These are phyloP conservation scores for Botrytis pseudocinerea DNA, from an alignment of 2,329 filamentous ascomycete genomes.

Conservation along the genomic window DNA sequence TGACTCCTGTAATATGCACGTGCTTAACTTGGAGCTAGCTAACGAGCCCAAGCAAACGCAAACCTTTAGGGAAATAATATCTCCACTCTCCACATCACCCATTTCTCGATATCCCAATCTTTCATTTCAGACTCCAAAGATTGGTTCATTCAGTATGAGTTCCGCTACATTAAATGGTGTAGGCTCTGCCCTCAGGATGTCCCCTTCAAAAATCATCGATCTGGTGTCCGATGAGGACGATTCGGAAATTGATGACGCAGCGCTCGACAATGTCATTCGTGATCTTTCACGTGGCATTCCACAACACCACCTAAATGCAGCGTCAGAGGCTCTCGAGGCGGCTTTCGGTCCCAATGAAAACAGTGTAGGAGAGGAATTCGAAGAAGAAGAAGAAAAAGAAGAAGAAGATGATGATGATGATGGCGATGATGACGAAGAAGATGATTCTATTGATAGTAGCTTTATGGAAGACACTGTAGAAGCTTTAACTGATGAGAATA, in stretches of 20 bases:
- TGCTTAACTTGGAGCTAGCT: not conserved
- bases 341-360: conserved; percentile 2
- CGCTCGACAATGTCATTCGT: not conserved
- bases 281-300: conserved; percentile 19
- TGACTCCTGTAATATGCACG: not conserved
- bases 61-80: not conserved
- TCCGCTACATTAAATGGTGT: conserved; percentile 13
- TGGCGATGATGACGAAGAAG: conserved; percentile 30
- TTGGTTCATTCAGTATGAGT: not conserved
- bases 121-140: not conserved
- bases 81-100: not conserved
- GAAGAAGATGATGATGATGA: conserved; percentile 30
- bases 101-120: not conserved
- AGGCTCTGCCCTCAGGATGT: not conserved
- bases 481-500: conserved; percentile 49
- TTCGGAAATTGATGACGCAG: not conserved
- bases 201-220: conserved; percentile 22
- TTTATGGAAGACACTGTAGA: conserved; percentile 51
- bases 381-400: not conserved
- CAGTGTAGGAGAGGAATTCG: not conserved
- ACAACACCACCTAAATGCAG: conserved; percentile 16
- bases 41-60: not conserved
- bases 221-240: conserved; percentile 9
- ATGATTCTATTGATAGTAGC: conserved; percentile 45
- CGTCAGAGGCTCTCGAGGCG: not conserved